Evolutionary conservation across 805 yeast genomes (phyloP), one percentile per base, ranked within the genome.

Genomic region (Wickerhamomyces strasburgensis): DNA sequence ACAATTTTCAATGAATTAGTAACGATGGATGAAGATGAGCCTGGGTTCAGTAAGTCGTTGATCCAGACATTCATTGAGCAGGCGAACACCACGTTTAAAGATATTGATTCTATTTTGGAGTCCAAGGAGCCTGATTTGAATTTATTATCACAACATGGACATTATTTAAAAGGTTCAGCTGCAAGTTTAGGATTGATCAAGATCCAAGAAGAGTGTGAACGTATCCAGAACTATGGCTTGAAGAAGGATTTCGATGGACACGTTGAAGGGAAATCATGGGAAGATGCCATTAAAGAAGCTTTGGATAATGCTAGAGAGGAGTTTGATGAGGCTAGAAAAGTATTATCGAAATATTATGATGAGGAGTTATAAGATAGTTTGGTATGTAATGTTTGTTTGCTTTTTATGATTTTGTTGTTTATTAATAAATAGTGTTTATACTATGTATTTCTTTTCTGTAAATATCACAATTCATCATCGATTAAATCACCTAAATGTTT

Each of bases 1-100:
- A 66, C 74, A 29, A 90, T 88, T 19, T 82, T 93, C 57, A 77
- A 80, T 39, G 98, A 93, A 65, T 70, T 93, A 40, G 73, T 89
- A 34, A 80, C 85, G 36, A 89, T 93, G 97, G 98, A 93, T 61
- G 96, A 90, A 54, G 98, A 90, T 52, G 95, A 84, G 55, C 93
- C 89, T 41, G 96, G 87, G 6, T 93, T 93, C 66, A 80, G 90
- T 24, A 68, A 77, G 50, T 72, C 83, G 26, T 68, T 93, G 39
- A 81, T 90, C 37, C 75, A 75, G 42, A 88, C 94, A 23, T 90
- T 85, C 59, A 85, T 83, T 40, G 95, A 86, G 39, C 98, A 93
- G 62, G 96, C 95, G 5, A 69, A 71, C 41, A 81, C 78, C 14
- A 90, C 95, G 0, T 84, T 89, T 52, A 65, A 61, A 27, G 77